A percentile compares a stretch with the other conserved stretches of the same genome.
These are phyloP conservation scores for Helicostylum pulchrum DNA, from an alignment of 192 early-diverging fungal genomes.

Conservation along the genomic window DNA sequence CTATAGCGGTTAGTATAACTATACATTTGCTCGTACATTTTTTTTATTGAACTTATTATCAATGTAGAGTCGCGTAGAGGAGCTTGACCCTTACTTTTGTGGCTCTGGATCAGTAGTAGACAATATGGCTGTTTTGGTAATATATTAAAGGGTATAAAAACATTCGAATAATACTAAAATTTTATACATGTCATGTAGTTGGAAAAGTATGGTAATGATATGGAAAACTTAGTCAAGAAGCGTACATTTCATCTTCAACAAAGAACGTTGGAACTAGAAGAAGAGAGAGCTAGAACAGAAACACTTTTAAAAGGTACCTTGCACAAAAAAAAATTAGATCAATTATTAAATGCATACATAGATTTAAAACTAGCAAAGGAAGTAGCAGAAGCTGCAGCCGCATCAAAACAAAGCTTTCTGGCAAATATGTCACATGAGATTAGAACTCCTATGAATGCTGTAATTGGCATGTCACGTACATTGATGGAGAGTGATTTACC, in stretches of 20 bases:
- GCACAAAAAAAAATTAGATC: background rate
- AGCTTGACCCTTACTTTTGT: constrained; percentile 7
- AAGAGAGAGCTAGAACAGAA: constrained; percentile 38
- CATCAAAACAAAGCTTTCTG: constrained; percentile 57
- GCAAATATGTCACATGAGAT: constrained; percentile 77
- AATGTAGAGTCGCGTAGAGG: constrained; percentile 14
- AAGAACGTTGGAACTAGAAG: constrained; percentile 42
- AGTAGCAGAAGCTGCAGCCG: constrained; percentile 46
- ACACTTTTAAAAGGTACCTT: constrained; percentile 28
- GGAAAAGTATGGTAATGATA: constrained; percentile 46
- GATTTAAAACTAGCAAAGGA: constrained; percentile 48
- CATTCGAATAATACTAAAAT: background rate
- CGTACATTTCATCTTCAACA: constrained; percentile 39
- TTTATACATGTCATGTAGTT: constrained; percentile 18
- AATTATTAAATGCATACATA: background rate
- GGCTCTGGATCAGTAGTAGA: constrained; percentile 17
- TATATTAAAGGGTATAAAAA: background rate
- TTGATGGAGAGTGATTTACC: constrained; percentile 69
- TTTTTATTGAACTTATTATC: constrained; percentile 1
- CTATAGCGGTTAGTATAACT: constrained; percentile 10
- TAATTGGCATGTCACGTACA: constrained; percentile 66
- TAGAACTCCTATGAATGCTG: constrained; percentile 76
- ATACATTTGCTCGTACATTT: background rate
- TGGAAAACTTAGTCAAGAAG: constrained; percentile 42
- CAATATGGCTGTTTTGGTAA: constrained; percentile 43